phyloP scores from a whole-genome alignment of 306 rosid genomes.

The Lagenaria siceraria region DNA sequence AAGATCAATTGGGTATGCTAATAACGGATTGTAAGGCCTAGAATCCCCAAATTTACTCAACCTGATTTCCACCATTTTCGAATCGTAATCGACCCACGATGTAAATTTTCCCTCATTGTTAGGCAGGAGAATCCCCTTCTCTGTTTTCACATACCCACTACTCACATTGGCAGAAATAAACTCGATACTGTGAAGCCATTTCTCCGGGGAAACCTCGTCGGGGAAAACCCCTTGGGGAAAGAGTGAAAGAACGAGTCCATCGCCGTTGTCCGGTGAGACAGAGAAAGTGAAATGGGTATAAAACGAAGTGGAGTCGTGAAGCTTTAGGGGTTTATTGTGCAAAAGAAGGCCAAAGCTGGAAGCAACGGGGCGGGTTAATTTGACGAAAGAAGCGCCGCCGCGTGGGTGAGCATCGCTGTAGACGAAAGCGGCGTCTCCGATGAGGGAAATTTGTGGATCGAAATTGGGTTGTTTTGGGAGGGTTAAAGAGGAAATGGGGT shows the following conservation, averaged over 20 bases:
- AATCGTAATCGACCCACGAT: constrained; percentile 62
- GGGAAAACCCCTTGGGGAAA: constrained; percentile 18
- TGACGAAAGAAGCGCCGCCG: constrained; percentile 14
- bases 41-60: constrained; percentile 25
- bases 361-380: constrained; percentile 1
- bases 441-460: constrained; percentile 30
- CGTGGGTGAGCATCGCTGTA: neutral
- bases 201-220: constrained; percentile 19
- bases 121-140: constrained; percentile 31
- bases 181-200: constrained; percentile 23
- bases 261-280: constrained; percentile 27
- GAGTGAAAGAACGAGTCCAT: constrained; percentile 26
- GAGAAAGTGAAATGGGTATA: constrained; percentile 37
- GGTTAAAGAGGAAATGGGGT: constrained; percentile 23
- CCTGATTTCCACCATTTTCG: constrained; percentile 38
- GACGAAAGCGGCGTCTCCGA: constrained; percentile 40
- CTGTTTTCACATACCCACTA: constrained; percentile 29
- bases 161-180: constrained; percentile 31
- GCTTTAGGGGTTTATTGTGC: constrained; percentile 16
- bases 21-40: constrained; percentile 32
- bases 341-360: constrained; percentile 45
- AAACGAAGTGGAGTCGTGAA: constrained; percentile 20
- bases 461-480: constrained; percentile 17
- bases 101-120: constrained; percentile 29
- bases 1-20: constrained; percentile 34